Evolutionary conservation across 768 basidiomycete species (phyloP).

Genomic region (Pleurotus pulmonarius): DNA sequence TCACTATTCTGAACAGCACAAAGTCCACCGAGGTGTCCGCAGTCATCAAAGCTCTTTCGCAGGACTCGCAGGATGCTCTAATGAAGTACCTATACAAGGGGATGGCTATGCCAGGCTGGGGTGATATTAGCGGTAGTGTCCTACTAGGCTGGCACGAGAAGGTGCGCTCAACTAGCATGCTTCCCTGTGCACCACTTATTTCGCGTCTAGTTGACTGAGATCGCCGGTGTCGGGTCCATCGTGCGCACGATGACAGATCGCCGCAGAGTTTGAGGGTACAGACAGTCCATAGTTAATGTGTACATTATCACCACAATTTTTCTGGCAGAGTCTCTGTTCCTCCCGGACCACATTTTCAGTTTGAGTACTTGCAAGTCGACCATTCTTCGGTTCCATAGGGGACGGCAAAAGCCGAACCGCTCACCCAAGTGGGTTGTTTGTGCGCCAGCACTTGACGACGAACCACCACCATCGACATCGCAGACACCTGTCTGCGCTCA

Average conservation of each 20-base stretch:
- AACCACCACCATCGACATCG: constrained; percentile 7
- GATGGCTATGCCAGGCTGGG: constrained; percentile 69
- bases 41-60: constrained; percentile 68
- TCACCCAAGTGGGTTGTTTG: no score
- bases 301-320: neutral
- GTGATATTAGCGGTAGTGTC: constrained; percentile 59
- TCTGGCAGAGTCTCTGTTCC: neutral
- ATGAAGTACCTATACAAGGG: constrained; percentile 99
- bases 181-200: neutral
- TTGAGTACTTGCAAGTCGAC: neutral
- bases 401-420: neutral
- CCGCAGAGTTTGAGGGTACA: constrained; percentile 37
- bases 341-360: neutral
- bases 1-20: constrained; percentile 91
- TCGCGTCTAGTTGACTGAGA: constrained; percentile 74
- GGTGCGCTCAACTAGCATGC: constrained; percentile 44
- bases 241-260: constrained; percentile 74
- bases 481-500: constrained; percentile 4
- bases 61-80: constrained; percentile 80
- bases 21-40: constrained; percentile 82
- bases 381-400: neutral
- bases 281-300: neutral
- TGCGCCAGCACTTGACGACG: neutral
- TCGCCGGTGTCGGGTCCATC: constrained; percentile 92
- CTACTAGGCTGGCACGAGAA: constrained; percentile 93